Evolutionary conservation across 2,329 filamentous ascomycete species (phyloP).

Genomic region (Cercospora brassicicola): DNA sequence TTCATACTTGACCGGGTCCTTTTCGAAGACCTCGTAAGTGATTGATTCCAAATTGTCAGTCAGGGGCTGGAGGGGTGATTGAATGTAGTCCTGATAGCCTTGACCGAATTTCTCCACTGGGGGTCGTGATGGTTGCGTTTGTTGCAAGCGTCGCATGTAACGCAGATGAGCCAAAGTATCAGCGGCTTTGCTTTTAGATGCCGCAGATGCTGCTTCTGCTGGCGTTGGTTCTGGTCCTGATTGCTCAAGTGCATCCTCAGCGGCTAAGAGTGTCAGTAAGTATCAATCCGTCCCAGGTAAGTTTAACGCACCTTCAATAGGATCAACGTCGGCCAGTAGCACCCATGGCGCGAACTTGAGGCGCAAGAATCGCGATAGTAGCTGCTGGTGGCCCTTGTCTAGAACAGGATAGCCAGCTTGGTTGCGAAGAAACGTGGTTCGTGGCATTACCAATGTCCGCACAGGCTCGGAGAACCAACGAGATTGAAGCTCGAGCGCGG

Average conservation of each 20-base stretch:
- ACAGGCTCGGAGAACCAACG: conserved; percentile 66
- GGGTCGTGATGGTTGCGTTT: conserved; percentile 68
- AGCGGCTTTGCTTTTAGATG: conserved; percentile 48
- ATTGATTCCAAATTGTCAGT: conserved; percentile 96
- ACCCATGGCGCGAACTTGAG: conserved; percentile 61
- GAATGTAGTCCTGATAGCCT: conserved; percentile 89
- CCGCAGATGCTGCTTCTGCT: conserved; percentile 58
- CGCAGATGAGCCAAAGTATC: conserved; percentile 65
- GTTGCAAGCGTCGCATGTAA: conserved; percentile 82
- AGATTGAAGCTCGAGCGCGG: conserved; percentile 56
- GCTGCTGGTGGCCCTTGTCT: conserved; percentile 57
- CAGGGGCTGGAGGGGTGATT: conserved; percentile 89
- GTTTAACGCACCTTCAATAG: conserved; percentile 40
- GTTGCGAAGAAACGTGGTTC: conserved; percentile 58
- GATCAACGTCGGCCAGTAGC: conserved; percentile 59
- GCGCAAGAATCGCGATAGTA: conserved; percentile 59
- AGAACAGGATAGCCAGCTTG: conserved; percentile 60
- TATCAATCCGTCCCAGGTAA: too few species aligned
- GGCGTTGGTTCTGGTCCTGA: conserved; percentile 58
- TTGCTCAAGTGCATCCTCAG: not conserved
- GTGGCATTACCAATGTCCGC: conserved; percentile 56
- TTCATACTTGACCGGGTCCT: conserved; percentile 95
- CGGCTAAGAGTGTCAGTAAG: not conserved
- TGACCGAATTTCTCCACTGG: conserved; percentile 66
- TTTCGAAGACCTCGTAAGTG: conserved; percentile 98